Base-by-base conservation (phyloP, 495 filamentous ascomycete genomes). In the Jackrogersella minutella region DNA sequence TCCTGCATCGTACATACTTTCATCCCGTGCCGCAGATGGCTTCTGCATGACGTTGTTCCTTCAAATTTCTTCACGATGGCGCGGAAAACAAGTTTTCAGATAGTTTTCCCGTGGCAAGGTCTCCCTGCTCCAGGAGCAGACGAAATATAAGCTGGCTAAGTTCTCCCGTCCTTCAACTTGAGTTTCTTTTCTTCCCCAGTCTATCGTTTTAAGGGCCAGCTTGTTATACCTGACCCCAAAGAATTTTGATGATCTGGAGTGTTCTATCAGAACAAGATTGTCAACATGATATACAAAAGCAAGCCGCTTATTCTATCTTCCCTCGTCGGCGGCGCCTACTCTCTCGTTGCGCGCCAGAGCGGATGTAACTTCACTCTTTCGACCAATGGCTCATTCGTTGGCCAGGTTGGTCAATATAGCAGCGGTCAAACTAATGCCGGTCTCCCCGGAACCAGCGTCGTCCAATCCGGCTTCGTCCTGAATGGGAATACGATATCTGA, bases 401-500 rank as follows among this genome's bases (percentile, higher is more conserved):
- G 64, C 39, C 19, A 59, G 3, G 69, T 75, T 3, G 62, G 71
- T 50, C 71, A 75, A 53, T 73, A 68, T 34, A 17, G 50, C 33
- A 43, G 53, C 14, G 66, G 73, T 16, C 71, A 72, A 50, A 59
- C 61, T 0, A 58, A 58, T 1, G 58, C 59, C 7, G 66, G 68
- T 14, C n/a, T 51, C 13, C 8, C 54, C 22, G 68, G 61, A 17
- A 47, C 58, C 1, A 57, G 43, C 26, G 56, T 68, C 22, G 44
- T 44, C 13, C 41, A 31, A 6, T 60, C 71, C 6, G 43, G 43
- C 24, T 73, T 75, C 69, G 58, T 61, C 11, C 1, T 72, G 7
- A 66, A 62, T 39, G 71, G 68, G 14, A 31, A 70, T 41, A 71
- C 60, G 2, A 53, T 75, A 11, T 63, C 66, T 2, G 73, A 75